Evolutionary conservation across 306 rosid genomes (phyloP).

Genomic region (Sicyos baderoa): DNA sequence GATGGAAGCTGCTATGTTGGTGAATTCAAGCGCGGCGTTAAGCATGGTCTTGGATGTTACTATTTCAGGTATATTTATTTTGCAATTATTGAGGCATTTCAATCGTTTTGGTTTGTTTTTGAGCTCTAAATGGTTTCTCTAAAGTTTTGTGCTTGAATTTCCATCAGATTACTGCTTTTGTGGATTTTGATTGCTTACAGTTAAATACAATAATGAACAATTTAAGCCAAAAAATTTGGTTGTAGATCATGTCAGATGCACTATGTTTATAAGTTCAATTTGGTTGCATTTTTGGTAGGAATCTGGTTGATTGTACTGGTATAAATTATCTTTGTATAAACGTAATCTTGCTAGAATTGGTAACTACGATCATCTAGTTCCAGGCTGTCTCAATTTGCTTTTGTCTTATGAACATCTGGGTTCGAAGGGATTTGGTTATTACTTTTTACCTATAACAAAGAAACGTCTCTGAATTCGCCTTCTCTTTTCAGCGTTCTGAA

Average conservation of each 20-base stretch:
- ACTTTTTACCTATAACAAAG: neutral
- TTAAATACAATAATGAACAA: constrained; percentile 7
- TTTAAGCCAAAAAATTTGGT: neutral
- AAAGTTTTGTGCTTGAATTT: neutral
- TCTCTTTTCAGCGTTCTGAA: too few species aligned
- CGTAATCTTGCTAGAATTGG: constrained; percentile 7
- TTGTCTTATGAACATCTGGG: neutral
- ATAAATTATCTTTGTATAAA: constrained; percentile 5
- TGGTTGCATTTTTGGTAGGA: neutral
- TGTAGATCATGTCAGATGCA: neutral
- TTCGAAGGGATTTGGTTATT: constrained; percentile 2
- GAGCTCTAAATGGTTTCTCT: neutral
- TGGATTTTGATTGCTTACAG: neutral
- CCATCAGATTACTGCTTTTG: too few species aligned
- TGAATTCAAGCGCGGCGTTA: constrained; percentile 77
- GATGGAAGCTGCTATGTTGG: constrained; percentile 88
- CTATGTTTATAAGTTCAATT: neutral
- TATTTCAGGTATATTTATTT: constrained; percentile 59
- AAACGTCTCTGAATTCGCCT: neutral
- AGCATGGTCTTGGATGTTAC: constrained; percentile 92
- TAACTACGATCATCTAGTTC: neutral
- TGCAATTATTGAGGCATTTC: neutral
- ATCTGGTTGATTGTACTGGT: neutral
- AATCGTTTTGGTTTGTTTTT: neutral
- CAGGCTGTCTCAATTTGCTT: neutral